A percentile compares a stretch with the other conserved stretches of the same genome.
These are phyloP conservation scores for Aspergillus incahuasiensis DNA, from an alignment of 495 filamentous ascomycete genomes.

Conservation along the genomic window DNA sequence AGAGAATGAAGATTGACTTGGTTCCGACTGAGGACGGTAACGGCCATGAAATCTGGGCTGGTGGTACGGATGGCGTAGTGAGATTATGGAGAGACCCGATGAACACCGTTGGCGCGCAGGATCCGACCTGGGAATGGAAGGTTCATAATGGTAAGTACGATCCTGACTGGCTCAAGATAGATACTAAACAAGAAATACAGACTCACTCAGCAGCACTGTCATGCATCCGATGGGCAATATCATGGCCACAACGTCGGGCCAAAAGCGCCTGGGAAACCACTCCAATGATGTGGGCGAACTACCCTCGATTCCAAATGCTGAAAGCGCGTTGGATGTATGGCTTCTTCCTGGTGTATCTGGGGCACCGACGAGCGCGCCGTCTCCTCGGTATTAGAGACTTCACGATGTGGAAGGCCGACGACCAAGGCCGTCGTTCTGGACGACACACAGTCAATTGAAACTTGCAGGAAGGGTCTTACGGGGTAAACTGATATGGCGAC, in stretches of 20 bases:
- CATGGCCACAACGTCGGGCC: conserved; percentile 71
- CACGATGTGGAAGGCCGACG: too few species aligned
- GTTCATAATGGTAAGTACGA: conserved; percentile 47
- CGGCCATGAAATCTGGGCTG: conserved; percentile 78
- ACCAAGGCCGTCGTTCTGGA: too few species aligned
- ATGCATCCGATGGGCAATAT: conserved; percentile 66
- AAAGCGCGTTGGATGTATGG: conserved; percentile 68
- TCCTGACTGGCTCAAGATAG: background rate
- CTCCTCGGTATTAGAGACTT: too few species aligned
- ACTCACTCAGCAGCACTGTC: conserved; percentile 57
- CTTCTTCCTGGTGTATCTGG: conserved; percentile 30
- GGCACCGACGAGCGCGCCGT: background rate
- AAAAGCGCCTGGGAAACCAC: conserved; percentile 32
- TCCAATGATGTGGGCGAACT: conserved; percentile 10
- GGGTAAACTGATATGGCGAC: background rate
- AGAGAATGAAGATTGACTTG: conserved; percentile 74
- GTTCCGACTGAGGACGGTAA: conserved; percentile 35
- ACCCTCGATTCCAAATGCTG: conserved; percentile 17
- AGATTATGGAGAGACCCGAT: conserved; percentile 68
- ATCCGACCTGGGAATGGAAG: conserved; percentile 54
- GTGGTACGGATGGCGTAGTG: conserved; percentile 72
- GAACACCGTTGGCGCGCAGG: conserved; percentile 47
- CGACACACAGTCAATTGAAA: background rate
- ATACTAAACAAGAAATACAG: conserved; percentile 22
- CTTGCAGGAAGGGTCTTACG: background rate